phyloP scores from a whole-genome alignment of 306 rosid genomes.

The Canavalia ensiformis region DNA sequence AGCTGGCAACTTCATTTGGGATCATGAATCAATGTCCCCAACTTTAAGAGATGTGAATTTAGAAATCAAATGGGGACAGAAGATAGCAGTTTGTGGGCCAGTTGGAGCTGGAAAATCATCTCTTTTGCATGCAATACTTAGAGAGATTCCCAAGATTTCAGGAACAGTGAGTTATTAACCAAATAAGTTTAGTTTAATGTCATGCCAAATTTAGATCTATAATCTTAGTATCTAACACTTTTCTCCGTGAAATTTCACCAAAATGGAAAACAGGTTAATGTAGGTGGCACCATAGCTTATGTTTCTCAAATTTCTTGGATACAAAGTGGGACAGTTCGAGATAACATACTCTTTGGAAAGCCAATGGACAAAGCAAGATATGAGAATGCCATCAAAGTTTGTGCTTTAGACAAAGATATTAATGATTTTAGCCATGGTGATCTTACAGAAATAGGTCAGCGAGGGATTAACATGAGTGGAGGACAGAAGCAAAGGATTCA shows the following conservation, averaged over 20 bases:
- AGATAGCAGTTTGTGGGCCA: slow-evolving; percentile 80
- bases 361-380: slow-evolving; percentile 69
- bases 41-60: slow-evolving; percentile 63
- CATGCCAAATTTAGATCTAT: slow-evolving; percentile 30
- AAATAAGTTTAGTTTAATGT: background rate
- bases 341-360: slow-evolving; percentile 78
- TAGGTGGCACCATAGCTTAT: slow-evolving; percentile 69
- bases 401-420: slow-evolving; percentile 80
- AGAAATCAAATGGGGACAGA: slow-evolving; percentile 64
- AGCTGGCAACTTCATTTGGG: slow-evolving; percentile 74
- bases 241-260: background rate
- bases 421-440: slow-evolving; percentile 74
- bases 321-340: slow-evolving; percentile 83
- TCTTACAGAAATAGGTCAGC: slow-evolving; percentile 87
- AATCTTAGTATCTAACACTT: slow-evolving; percentile 1
- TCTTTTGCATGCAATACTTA: slow-evolving; percentile 70
- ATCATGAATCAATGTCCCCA: slow-evolving; percentile 56
- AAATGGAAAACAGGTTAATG: slow-evolving; percentile 61
- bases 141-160: slow-evolving; percentile 75
- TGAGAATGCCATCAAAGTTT: slow-evolving; percentile 67
- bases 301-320: slow-evolving; percentile 89
- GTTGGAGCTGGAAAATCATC: slow-evolving; percentile 94
- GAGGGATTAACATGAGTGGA: slow-evolving; percentile 93
- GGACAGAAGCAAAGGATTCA: slow-evolving; percentile 94
- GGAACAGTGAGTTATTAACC: slow-evolving; percentile 69